Evolutionary conservation across 208 protist species (phyloP), one percentile per base, ranked within the genome.

Genomic region (Balamuthia mandrillaris): DNA sequence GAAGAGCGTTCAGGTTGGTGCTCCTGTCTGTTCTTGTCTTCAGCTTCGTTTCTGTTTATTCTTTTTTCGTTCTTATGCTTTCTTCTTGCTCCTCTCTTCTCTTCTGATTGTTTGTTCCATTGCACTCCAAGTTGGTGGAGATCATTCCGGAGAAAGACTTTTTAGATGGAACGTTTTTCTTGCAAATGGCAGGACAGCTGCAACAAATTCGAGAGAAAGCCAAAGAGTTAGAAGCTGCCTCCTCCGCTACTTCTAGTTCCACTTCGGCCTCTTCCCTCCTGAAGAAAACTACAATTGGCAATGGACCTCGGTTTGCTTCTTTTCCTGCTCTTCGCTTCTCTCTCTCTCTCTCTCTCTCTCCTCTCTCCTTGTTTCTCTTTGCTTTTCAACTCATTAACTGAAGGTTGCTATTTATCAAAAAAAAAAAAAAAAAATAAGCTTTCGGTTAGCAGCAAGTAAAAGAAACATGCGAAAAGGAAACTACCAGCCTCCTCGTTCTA

Each of bases 101-200:
- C 24, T 3, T 7, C 4, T 14, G 44, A 54, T 3, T 68, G 33
- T 29, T 3, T 42, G 60, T 68, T 68, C 6, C n/a, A 37, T 6
- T 37, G 5, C 7, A 49, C 37, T 29, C 1, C 0, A 35, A 78
- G 68, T 47, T 78, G 0, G 68, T 78, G 9, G 68, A 78, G 27
- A 41, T 47, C 12, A 9, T 78, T 4, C 39, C 68, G 7, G 68
- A 41, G 14, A 47, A 78, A 29, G 68, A 78, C 21, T 78, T 78
- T 47, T 60, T 60, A 31, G 68, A 78, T 58, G 68, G 68, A 10
- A 78, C 68, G 0, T 78, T 78, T 31, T 78, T 78, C 45, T 39
- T 78, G 44, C 51, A 54, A 31, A 41, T 60, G 45, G 31, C 68
- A 14, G 21, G 68, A 41, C 44, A 52, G n/a, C n/a, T n/a, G n/a